phyloP scores from a whole-genome alignment of 2,329 filamentous ascomycete genomes.

The Xylaria sp. region DNA sequence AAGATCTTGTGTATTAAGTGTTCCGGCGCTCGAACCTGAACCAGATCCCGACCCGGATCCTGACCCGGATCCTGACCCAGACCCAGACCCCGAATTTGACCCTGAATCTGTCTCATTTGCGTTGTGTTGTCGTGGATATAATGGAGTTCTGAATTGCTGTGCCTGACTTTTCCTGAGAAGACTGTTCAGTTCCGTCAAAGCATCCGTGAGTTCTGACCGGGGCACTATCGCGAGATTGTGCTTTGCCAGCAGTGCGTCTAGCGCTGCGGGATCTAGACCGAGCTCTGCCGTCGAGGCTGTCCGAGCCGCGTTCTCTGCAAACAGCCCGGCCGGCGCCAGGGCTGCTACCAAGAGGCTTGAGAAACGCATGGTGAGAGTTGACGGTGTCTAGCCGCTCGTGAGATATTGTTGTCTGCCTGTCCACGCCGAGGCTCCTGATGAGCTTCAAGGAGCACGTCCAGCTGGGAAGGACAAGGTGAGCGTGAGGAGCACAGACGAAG shows the following conservation, averaged over 20 bases:
- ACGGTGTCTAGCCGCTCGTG: constrained; percentile 32
- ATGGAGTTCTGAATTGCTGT: constrained; percentile 42
- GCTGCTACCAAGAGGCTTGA: constrained; percentile 50
- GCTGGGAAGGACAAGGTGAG: constrained; percentile 34
- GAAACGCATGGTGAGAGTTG: constrained; percentile 50
- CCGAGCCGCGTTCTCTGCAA: constrained; percentile 43
- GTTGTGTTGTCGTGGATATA: constrained; percentile 43
- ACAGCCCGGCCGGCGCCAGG: constrained; percentile 49
- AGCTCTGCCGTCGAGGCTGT: constrained; percentile 49
- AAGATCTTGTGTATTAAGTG: constrained; percentile 21
- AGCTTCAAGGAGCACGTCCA: constrained; percentile 33
- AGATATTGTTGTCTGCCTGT: constrained; percentile 35
- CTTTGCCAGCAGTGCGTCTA: constrained; percentile 55
- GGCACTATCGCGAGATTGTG: constrained; percentile 58
- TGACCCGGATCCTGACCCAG: constrained; percentile 28
- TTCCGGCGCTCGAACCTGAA: constrained; percentile 26
- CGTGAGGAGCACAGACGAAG: constrained; percentile 17
- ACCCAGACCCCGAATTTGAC: constrained; percentile 28
- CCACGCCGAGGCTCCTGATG: constrained; percentile 37
- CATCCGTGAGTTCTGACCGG: constrained; percentile 58
- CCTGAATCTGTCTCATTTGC: constrained; percentile 38
- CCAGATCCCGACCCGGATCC: constrained; percentile 31
- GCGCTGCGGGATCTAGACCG: constrained; percentile 41
- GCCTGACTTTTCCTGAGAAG: constrained; percentile 51
- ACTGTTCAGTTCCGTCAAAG: constrained; percentile 54